phyloP scores from a whole-genome alignment of 2,329 filamentous ascomycete genomes.

The Aureobasidium subglaciale region DNA sequence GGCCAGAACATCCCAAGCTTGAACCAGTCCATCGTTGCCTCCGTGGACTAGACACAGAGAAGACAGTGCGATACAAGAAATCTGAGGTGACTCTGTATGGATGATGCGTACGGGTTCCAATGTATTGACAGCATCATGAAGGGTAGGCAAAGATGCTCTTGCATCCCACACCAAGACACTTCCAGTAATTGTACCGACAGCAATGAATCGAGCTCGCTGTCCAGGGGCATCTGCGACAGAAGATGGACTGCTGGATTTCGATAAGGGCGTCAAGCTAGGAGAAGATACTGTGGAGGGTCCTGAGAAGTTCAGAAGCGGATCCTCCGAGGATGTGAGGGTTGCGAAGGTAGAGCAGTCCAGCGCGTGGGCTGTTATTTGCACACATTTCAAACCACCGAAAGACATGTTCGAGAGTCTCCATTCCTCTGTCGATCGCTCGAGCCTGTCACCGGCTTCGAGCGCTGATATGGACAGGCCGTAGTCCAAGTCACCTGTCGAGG shows the following conservation, averaged over 20 bases:
- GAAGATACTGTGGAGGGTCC: slow-evolving; percentile 48
- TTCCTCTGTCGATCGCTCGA: slow-evolving; percentile 41
- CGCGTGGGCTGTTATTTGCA: slow-evolving; percentile 61
- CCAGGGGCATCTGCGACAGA: slow-evolving; percentile 65
- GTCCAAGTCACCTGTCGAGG: slow-evolving; percentile 19
- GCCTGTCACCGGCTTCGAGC: slow-evolving; percentile 18
- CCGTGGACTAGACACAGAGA: slow-evolving; percentile 87
- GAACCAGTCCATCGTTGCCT: slow-evolving; percentile 88
- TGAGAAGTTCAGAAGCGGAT: slow-evolving; percentile 60
- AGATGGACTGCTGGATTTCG: slow-evolving; percentile 36
- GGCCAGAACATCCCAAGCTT: slow-evolving; percentile 92
- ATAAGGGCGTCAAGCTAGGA: slow-evolving; percentile 47
- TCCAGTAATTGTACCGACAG: slow-evolving; percentile 72
- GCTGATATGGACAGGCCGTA: neutral
- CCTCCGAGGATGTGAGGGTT: slow-evolving; percentile 65
- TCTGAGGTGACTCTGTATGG: slow-evolving; percentile 81
- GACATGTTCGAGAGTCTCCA: slow-evolving; percentile 59
- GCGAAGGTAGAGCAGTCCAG: slow-evolving; percentile 71
- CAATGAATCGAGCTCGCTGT: slow-evolving; percentile 71
- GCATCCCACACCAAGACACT: slow-evolving; percentile 79
- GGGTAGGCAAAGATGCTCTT: slow-evolving; percentile 55
- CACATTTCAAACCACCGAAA: slow-evolving; percentile 52
- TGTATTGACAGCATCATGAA: slow-evolving; percentile 48
- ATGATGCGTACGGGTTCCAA: slow-evolving; percentile 72
- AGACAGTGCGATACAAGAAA: slow-evolving; percentile 75